Evolutionary conservation across 768 basidiomycete genomes (phyloP).

Genomic region (Pholiota molesta): DNA sequence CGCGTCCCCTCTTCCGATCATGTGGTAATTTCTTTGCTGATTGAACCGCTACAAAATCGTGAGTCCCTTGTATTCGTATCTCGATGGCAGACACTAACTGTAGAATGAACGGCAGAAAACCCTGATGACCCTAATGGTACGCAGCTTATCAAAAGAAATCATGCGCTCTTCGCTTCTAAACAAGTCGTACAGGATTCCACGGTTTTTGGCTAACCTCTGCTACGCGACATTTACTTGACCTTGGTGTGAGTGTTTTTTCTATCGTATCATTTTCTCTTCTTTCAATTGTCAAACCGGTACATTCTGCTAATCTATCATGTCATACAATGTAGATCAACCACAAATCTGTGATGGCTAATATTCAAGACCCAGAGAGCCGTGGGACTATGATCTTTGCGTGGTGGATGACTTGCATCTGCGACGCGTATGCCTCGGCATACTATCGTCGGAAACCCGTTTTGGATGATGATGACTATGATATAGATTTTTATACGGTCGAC

Average conservation of each 20-base stretch:
- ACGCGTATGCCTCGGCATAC: conserved; percentile 83
- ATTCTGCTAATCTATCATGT: conserved; percentile 13
- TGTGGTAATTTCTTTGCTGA: conserved; percentile 78
- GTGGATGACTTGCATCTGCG: conserved; percentile 90
- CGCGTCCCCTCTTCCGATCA: conserved; percentile 79
- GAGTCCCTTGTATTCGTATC: conserved; percentile 39
- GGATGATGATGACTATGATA: conserved; percentile 89
- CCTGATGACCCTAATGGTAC: conserved; percentile 73
- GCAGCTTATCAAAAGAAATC: conserved; percentile 13
- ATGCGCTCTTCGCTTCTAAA: conserved; percentile 18
- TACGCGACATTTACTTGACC: conserved; percentile 76
- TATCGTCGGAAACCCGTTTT: conserved; percentile 85
- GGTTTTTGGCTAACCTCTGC: conserved; percentile 83
- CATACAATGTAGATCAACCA: conserved; percentile 69
- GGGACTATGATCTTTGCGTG: conserved; percentile 91
- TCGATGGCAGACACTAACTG: conserved; percentile 9
- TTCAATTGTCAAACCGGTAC: conserved; percentile 7
- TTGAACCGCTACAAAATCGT: conserved; percentile 90
- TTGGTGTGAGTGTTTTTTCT: conserved; percentile 55
- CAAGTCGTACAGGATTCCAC: conserved; percentile 62
- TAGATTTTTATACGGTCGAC: conserved; percentile 83
- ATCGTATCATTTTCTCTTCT: conserved; percentile 7
- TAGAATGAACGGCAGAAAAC: conserved; percentile 53
- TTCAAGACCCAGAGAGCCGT: conserved; percentile 73
- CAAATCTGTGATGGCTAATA: conserved; percentile 74